Conservation (phyloP, 768 basidiomycete genomes). For the Mycena vulgaris region DNA sequence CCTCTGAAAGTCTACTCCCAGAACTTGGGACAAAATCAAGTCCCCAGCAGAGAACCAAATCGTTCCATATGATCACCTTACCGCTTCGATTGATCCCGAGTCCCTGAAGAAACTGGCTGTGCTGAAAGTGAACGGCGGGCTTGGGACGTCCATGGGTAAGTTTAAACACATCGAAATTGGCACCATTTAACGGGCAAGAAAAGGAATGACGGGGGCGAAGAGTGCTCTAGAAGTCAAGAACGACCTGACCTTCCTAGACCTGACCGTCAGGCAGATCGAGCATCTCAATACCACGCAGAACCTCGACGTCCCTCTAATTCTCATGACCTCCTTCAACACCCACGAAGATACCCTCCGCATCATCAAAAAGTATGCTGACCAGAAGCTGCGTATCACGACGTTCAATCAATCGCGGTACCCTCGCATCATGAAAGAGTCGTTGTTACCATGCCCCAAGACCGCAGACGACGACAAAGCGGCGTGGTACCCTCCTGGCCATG, state of each 20-base stretch:
- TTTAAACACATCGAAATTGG: neutral
- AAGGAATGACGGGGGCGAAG: conserved; percentile 90
- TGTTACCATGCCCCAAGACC: conserved; percentile 86
- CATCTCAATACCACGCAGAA: conserved; percentile 88
- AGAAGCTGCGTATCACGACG: conserved; percentile 91
- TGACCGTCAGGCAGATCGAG: conserved; percentile 95
- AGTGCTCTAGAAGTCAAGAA: conserved; percentile 96
- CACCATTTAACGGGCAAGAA: conserved; percentile 17
- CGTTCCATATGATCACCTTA: conserved; percentile 83
- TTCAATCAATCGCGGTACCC: conserved; percentile 98
- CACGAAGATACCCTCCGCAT: conserved; percentile 96
- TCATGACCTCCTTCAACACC: conserved; percentile 99
- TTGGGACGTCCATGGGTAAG: conserved; percentile 91
- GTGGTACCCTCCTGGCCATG: conserved; percentile 99
- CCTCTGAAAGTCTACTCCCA: conserved; percentile 77
- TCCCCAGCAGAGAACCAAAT: conserved; percentile 90
- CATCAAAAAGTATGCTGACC: conserved; percentile 96
- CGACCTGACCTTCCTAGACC: conserved; percentile 97
- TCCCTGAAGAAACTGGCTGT: conserved; percentile 94
- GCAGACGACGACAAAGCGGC: conserved; percentile 87
- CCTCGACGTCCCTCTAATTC: conserved; percentile 93
- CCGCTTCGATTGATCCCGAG: conserved; percentile 66
- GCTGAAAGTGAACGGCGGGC: conserved; percentile 95
- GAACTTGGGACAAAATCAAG: conserved; percentile 91
- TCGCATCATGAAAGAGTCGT: conserved; percentile 91